Evolutionary conservation across 148 eudicot genomes (phyloP).

Genomic region (Rhododendron kiyosumense): DNA sequence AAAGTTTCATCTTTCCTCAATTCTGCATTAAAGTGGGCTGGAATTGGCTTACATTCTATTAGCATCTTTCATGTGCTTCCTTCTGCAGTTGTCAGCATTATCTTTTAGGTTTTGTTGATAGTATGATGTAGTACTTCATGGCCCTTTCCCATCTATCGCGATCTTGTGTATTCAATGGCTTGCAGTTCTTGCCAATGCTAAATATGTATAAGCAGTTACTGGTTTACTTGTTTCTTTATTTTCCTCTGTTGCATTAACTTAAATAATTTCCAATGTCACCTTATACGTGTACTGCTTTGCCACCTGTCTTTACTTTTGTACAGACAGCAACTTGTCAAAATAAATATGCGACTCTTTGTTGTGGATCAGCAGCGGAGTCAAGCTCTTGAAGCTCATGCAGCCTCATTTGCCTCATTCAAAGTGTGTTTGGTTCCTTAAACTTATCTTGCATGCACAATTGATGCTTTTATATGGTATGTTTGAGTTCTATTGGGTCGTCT

Average conservation of each 20-base stretch:
- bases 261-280: neutral
- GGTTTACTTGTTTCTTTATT: neutral
- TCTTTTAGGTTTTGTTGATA: neutral
- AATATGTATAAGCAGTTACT: neutral
- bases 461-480: neutral
- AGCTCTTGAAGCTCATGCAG: constrained; percentile 99
- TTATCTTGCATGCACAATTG: neutral
- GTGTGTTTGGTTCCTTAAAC: constrained; percentile 29
- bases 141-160: neutral
- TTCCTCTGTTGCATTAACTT: neutral
- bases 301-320: constrained; percentile 14
- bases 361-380: constrained; percentile 98
- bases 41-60: too few relatives aligned
- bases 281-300: neutral
- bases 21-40: neutral
- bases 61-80: neutral
- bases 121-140: neutral
- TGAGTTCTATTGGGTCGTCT: neutral
- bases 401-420: constrained; percentile 78
- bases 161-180: neutral
- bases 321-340: constrained; percentile 96
- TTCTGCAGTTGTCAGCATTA: neutral
- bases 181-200: neutral
- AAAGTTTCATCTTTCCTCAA: neutral
- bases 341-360: constrained; percentile 86